These are phyloP conservation scores for Penicillium canescens DNA, from an alignment of 495 filamentous ascomycete species.

Conservation along the genomic window DNA sequence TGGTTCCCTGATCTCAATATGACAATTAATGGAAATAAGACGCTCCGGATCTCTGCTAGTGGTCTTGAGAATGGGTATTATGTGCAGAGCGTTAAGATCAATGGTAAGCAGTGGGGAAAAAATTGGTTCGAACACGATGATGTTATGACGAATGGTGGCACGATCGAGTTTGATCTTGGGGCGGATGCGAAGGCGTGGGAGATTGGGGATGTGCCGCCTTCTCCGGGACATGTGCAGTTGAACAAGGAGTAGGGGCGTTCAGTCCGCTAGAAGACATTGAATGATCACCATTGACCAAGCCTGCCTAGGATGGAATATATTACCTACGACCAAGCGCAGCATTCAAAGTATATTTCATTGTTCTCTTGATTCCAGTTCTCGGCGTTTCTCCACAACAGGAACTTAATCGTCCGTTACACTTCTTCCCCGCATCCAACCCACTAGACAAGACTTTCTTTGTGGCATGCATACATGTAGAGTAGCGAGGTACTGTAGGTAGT, in stretches of 20 bases:
- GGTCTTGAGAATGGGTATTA: conserved; percentile 53
- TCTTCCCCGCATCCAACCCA: background rate
- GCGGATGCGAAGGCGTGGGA: conserved; percentile 53
- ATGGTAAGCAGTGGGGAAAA: conserved; percentile 39
- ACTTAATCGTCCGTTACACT: background rate
- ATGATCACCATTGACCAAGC: no score
- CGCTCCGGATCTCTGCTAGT: conserved; percentile 53
- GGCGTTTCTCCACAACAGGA: background rate
- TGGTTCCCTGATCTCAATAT: conserved; percentile 63
- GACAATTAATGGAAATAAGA: conserved; percentile 53
- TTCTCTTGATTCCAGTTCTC: background rate
- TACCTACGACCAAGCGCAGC: background rate
- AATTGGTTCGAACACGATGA: conserved; percentile 66
- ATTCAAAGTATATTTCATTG: background rate
- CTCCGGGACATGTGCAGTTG: conserved; percentile 30
- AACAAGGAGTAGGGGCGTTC: background rate
- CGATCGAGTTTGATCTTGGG: conserved; percentile 63
- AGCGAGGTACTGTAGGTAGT: background rate
- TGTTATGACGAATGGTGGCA: conserved; percentile 62
- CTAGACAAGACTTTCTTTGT: background rate
- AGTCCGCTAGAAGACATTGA: background rate
- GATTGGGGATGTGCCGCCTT: conserved; percentile 58
- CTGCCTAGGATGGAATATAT: no score
- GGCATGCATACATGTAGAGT: background rate
- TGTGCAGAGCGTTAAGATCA: conserved; percentile 49